These are phyloP conservation scores for Exserohilum turcica DNA, from an alignment of 2,329 filamentous ascomycete genomes.

Conservation along the genomic window DNA sequence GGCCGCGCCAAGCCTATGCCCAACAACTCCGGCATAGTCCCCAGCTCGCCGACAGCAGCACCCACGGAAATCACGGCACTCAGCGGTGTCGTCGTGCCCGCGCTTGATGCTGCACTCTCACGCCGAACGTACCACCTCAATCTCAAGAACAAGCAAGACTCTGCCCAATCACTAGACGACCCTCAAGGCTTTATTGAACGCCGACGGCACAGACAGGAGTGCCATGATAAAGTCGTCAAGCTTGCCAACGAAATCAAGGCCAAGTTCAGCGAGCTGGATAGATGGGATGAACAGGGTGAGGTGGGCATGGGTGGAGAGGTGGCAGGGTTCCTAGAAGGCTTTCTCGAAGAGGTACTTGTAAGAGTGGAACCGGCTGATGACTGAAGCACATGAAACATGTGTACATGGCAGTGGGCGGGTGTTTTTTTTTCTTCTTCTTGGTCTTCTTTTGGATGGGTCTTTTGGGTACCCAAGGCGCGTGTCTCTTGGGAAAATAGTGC, in stretches of 20 bases:
- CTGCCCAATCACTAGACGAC: conserved; percentile 56
- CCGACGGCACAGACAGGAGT: conserved; percentile 55
- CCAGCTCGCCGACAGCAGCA: conserved; percentile 61
- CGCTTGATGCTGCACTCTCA: conserved; percentile 87
- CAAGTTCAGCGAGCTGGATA: conserved; percentile 87
- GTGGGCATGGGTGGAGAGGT: conserved; percentile 95
- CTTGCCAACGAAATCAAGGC: conserved; percentile 82
- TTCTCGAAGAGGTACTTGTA: conserved; percentile 92
- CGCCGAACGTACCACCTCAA: conserved; percentile 68
- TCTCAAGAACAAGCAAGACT: conserved; percentile 49
- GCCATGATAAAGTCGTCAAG: conserved; percentile 81
- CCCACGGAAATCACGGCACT: conserved; percentile 79
- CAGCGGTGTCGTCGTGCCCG: conserved; percentile 89
- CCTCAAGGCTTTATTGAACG: conserved; percentile 57
- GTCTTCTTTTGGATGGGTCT: no score
- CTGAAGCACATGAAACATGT: conserved; percentile 9
- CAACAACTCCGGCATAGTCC: conserved; percentile 21
- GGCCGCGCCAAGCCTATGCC: conserved; percentile 35
- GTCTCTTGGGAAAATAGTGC: neutral
- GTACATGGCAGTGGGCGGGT: no score
- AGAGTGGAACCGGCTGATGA: conserved; percentile 87
- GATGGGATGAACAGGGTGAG: conserved; percentile 81
- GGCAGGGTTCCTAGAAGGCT: conserved; percentile 84
- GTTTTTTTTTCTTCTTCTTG: no score
- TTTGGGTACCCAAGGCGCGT: neutral